Evolutionary conservation across 805 yeast species (phyloP), one percentile per base, ranked within the genome.

Genomic region (Zygosaccharomyces gambellarensis): DNA sequence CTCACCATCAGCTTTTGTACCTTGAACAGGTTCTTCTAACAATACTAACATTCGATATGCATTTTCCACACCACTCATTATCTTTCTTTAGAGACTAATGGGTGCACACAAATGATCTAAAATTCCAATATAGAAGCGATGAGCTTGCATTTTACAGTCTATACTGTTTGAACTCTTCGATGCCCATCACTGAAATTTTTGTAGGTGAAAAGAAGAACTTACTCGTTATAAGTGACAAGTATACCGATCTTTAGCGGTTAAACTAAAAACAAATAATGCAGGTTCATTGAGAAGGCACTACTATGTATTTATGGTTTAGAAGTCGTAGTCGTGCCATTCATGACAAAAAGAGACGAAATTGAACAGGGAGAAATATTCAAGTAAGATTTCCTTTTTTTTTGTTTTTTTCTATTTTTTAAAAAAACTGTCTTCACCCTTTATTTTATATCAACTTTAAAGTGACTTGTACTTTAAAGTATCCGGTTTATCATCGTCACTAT

Each of bases 1-100:
- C 7, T 48, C 49, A 21, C 53, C 49, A 39, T 54, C 23, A 11
- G 48, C 44, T 14, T 46, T 52, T 6, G 48, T 30, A 27, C 55
- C 59, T 42, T 54, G 54, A 8, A 56, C 23, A n/a, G 59, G 52
- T 43, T 64, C 68, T 46, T 65, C 70, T 19, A 65, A 48, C 12
- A 65, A 46, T 25, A 65, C 55, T 34, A 65, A 51, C 70, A 65
- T 64, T 14, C 65, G 58, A 46, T 64, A 65, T 25, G 43, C 38
- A 42, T 58, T 55, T 12, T 59, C 59, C 22, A 43, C 41, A 17
- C 55, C 57, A 17, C 54, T 31, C 64, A 58, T 57, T 27, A 14
- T 46, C 6, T 43, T n/a, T n/a, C 14, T 25, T 3, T 23, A 30
- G 17, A 4, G 30, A 4, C 28, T 23, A 11, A 23, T 9, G 19